Evolutionary conservation across 2,329 filamentous ascomycete species (phyloP), one percentile per base, ranked within the genome.

Genomic region (Leptographium flavum): DNA sequence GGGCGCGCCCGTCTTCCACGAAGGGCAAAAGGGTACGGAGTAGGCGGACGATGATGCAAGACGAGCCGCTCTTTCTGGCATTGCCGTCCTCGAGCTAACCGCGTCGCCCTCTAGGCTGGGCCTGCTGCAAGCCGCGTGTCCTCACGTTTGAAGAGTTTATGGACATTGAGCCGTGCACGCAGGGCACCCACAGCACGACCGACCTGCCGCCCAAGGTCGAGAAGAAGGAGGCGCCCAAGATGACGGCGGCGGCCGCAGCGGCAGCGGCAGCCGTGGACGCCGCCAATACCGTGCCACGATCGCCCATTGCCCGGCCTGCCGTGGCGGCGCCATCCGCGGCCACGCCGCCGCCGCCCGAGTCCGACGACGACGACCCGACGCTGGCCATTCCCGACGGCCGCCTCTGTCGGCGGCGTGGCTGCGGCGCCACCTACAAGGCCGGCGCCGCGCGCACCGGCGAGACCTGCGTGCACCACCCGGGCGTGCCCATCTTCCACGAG

Each of bases 91-190:
- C n/a, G n/a, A n/a, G n/a, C n/a, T n/a, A n/a, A n/a, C n/a, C n/a
- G n/a, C n/a, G n/a, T n/a, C n/a, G n/a, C n/a, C n/a, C n/a, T n/a
- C n/a, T n/a, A 95, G 90, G 92, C 59, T 96, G 92, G 90, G 93
- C 94, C 69, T 98, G 92, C 71, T 98, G 92, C 76, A 96, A 95
- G 67, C 83, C 88, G 47, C 83, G 92, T 58, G 87, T 96, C 56
- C 72, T 98, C 56, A 95, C 87, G 48, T 98, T 98, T 61, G 92
- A 98, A 66, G 92, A 98, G 67, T 98, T 98, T 71, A 85, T 98
- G 63, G 64, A 71, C 49, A 96, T 98, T 56, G 71, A 84, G 42
- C 90, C 92, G 32, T 98, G 92, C 72, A 94, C 92, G 23, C 84
- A 81, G 13, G 92, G 92, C 57, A 88, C 81, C 57, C 92, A 98